Conservation (phyloP, 768 basidiomycete species). For the Coprinellus micaceus region DNA sequence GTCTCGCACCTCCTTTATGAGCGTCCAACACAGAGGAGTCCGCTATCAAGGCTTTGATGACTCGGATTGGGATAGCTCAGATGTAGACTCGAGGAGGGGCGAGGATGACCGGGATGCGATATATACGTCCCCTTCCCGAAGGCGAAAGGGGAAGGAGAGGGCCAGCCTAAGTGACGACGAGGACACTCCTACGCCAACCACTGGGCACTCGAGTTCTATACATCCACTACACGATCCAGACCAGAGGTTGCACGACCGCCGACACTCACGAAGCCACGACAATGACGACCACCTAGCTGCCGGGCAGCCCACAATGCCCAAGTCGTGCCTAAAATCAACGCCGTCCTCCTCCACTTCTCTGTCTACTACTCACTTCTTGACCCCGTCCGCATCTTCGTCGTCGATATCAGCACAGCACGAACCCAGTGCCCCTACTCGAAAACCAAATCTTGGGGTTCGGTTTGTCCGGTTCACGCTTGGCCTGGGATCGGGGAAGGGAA, state of each 20-base stretch:
- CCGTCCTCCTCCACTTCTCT: neutral
- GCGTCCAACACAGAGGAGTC: too few species aligned
- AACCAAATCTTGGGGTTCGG: neutral
- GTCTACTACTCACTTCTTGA: too few species aligned
- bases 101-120: neutral
- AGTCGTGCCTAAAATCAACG: neutral
- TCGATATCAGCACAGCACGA: neutral
- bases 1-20: too few species aligned
- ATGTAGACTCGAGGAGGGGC: neutral
- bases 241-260: neutral
- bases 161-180: neutral
- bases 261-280: too few species aligned
- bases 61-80: neutral
- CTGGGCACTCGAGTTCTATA: neutral
- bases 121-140: neutral
- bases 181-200: too few species aligned
- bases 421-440: neutral
- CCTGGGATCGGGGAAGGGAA: neutral
- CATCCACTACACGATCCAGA: neutral
- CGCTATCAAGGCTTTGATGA: neutral
- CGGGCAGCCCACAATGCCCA: neutral
- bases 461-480: neutral
- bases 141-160: constrained; percentile 1
- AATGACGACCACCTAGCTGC: too few species aligned
- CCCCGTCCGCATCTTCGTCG: too few species aligned